Conservation (phyloP, 1,284 basidiomycete genomes). For the Polyporus tsugae region DNA sequence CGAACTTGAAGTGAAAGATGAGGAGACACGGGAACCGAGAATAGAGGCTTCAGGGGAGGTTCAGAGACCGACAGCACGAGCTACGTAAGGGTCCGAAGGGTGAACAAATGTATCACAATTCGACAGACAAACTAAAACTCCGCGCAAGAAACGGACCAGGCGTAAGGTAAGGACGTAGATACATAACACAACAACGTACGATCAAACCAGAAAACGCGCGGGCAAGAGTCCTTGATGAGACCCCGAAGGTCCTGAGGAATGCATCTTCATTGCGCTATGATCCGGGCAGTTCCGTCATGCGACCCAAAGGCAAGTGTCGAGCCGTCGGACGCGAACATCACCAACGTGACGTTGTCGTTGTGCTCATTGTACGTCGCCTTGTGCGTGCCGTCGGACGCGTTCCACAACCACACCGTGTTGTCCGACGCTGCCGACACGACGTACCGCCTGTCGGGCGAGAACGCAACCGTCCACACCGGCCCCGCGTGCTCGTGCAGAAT, state of each 20-base stretch:
- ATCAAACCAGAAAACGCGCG: background rate
- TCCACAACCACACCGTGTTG: slow-evolving; percentile 27
- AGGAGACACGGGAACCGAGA: no score
- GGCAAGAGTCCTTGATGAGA: background rate
- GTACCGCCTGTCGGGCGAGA: slow-evolving; percentile 42
- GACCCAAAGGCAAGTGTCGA: slow-evolving; percentile 43
- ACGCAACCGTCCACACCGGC: slow-evolving; percentile 44
- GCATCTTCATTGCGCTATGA: background rate
- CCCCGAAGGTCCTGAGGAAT: background rate
- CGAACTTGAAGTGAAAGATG: no score
- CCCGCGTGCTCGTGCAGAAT: slow-evolving; percentile 33
- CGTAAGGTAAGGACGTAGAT: no score
- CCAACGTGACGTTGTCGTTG: slow-evolving; percentile 37
- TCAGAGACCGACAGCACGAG: no score
- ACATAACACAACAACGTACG: background rate
- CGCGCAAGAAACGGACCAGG: no score
- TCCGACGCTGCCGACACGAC: slow-evolving; percentile 21
- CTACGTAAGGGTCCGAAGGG: no score
- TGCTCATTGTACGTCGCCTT: slow-evolving; percentile 25
- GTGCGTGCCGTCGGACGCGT: slow-evolving; percentile 13
- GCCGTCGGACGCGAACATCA: slow-evolving; percentile 44
- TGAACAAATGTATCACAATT: no score
- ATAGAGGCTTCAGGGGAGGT: no score
- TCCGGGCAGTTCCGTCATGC: slow-evolving; percentile 43
- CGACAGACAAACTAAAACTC: no score